phyloP scores from a whole-genome alignment of 306 rosid species.

The Casuarina equisetifolia region DNA sequence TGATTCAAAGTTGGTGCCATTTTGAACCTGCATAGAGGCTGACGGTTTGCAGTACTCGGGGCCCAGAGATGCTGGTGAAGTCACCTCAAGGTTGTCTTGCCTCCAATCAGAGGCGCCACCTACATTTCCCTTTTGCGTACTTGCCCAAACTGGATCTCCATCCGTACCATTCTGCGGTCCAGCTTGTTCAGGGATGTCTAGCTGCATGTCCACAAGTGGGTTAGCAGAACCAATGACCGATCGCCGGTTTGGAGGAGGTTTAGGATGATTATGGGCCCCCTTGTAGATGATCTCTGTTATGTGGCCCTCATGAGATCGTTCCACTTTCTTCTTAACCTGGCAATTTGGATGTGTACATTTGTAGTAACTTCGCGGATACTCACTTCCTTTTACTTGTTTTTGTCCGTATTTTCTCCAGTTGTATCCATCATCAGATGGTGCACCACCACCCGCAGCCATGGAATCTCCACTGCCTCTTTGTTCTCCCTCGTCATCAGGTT shows the following conservation, averaged over 20 bases:
- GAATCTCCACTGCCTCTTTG: slow-evolving; percentile 69
- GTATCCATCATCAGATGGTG: slow-evolving; percentile 83
- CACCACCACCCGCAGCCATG: slow-evolving; percentile 46
- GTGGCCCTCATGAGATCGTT: slow-evolving; percentile 89
- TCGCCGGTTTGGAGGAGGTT: slow-evolving; percentile 80
- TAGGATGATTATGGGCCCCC: slow-evolving; percentile 84
- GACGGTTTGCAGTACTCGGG: slow-evolving; percentile 67
- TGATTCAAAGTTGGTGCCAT: slow-evolving; percentile 58
- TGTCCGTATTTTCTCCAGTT: slow-evolving; percentile 98
- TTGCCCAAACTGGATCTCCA: slow-evolving; percentile 54
- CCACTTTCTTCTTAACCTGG: slow-evolving; percentile 90
- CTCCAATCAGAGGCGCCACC: slow-evolving; percentile 61
- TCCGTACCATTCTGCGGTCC: slow-evolving; percentile 58
- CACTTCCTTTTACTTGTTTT: slow-evolving; percentile 96
- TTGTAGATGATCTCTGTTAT: slow-evolving; percentile 92
- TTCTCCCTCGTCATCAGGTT: slow-evolving; percentile 69
- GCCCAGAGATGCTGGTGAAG: slow-evolving; percentile 63
- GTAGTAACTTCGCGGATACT: slow-evolving; percentile 92
- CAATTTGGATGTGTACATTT: slow-evolving; percentile 87
- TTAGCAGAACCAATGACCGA: slow-evolving; percentile 60
- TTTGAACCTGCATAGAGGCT: slow-evolving; percentile 61
- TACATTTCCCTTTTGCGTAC: slow-evolving; percentile 50
- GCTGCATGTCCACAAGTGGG: slow-evolving; percentile 57
- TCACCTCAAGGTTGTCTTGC: slow-evolving; percentile 74
- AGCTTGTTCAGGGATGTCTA: slow-evolving; percentile 59